Evolutionary conservation across 805 yeast species (phyloP).

Genomic region (Torulaspora microellipsoides): DNA sequence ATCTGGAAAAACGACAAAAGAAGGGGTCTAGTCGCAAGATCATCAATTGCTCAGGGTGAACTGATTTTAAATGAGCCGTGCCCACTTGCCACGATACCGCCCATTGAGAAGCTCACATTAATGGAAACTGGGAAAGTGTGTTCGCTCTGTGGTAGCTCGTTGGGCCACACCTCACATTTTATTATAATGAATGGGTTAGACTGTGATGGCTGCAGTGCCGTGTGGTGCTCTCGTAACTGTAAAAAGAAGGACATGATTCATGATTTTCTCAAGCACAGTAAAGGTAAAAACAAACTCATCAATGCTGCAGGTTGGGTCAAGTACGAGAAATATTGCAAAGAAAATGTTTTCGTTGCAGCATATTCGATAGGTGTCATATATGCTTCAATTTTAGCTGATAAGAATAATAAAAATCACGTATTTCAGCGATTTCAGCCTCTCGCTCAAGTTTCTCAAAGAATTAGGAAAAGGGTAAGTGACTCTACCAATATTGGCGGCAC

Average conservation of each 20-base stretch:
- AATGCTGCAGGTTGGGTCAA: slow-evolving; percentile 47
- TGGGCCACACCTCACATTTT: slow-evolving; percentile 31
- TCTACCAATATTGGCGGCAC: slow-evolving; percentile 42
- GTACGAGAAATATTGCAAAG: slow-evolving; percentile 57
- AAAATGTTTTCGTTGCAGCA: slow-evolving; percentile 64
- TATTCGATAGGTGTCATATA: slow-evolving; percentile 58
- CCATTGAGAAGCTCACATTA: slow-evolving; percentile 57
- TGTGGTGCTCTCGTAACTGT: slow-evolving; percentile 69
- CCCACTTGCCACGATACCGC: slow-evolving; percentile 60
- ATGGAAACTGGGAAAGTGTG: slow-evolving; percentile 64
- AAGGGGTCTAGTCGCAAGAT: slow-evolving; percentile 44
- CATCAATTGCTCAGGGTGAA: slow-evolving; percentile 44
- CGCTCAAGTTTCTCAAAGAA: slow-evolving; percentile 66
- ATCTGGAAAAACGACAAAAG: slow-evolving; percentile 9
- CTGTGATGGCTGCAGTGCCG: slow-evolving; percentile 58
- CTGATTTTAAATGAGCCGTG: slow-evolving; percentile 56
- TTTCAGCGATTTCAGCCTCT: slow-evolving; percentile 51
- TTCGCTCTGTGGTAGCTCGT: slow-evolving; percentile 60
- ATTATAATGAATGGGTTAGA: slow-evolving; percentile 47
- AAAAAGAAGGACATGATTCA: slow-evolving; percentile 53
- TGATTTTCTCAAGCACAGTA: slow-evolving; percentile 50
- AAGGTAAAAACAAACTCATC: slow-evolving; percentile 34
- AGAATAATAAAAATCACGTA: slow-evolving; percentile 41
- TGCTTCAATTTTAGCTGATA: slow-evolving; percentile 37
- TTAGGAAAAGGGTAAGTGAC: slow-evolving; percentile 54